Evolutionary conservation across 2,329 filamentous ascomycete genomes (phyloP), one percentile per base, ranked within the genome.

Genomic region (Colletotrichum endophyticum): DNA sequence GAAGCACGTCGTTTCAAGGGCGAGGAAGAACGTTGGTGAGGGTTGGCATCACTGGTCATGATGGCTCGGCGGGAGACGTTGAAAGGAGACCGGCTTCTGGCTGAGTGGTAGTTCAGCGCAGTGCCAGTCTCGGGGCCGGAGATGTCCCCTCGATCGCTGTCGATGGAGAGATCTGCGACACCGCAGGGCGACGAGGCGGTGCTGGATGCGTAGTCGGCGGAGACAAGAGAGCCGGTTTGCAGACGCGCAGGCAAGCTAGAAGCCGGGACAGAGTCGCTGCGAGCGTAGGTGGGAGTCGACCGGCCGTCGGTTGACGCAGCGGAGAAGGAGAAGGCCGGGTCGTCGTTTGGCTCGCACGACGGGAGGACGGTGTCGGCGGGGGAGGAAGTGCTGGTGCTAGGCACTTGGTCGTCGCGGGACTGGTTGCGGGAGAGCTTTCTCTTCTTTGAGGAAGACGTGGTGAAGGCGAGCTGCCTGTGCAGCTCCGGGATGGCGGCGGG

Each of bases 361-460:
- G 86, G 87, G 73, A 91, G 83, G 78, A 88, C 86, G 75, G 84
- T 85, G 79, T 91, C 89, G 70, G 87, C 68, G 76, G 87, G 84
- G 61, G 83, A 85, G n/a, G 84, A 83, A 78, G 77, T 75, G 62
- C 79, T 82, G 78, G 82, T 75, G 63, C 79, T 82, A 78, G 82
- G 79, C 69, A 81, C 83, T 80, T 84, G 84, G 78, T 84, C 82
- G 83, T 89, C 86, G 82, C 84, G 83, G 80, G 85, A 83, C 78
- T 85, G 84, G 82, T 85, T 76, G 87, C 86, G 78, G 75, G 87
- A 88, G 82, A 93, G 90, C 90, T 91, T 93, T 89, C 92, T 90
- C 92, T 93, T 94, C 91, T 93, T 94, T 90, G 87, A 89, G 88
- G 91, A 93, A 92, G 92, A 93, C 92, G 92, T 94, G 86, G 90